A percentile compares a stretch with the other conserved stretches of the same genome.
These are phyloP conservation scores for Ganoderma lucidum DNA, from an alignment of 1,284 basidiomycete genomes.

Conservation along the genomic window DNA sequence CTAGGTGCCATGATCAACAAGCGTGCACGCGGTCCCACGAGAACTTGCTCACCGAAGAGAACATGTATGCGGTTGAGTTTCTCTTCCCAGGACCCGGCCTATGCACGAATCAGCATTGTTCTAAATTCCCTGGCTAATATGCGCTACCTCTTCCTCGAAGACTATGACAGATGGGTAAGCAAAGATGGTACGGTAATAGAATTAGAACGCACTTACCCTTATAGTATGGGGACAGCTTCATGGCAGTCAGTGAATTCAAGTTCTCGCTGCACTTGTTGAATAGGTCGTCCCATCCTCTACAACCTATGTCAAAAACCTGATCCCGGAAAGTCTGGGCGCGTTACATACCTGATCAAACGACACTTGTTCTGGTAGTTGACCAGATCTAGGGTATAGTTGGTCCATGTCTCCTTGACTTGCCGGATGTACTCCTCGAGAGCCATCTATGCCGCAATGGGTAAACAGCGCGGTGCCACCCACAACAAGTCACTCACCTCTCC, in stretches of 20 bases:
- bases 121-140: neutral
- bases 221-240: constrained; percentile 98
- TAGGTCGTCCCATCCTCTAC: constrained; percentile 96
- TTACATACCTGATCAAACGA: constrained; percentile 83
- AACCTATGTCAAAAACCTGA: neutral
- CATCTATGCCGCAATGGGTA: constrained; percentile 63
- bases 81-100: constrained; percentile 93
- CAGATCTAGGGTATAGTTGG: constrained; percentile 93
- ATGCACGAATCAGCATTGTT: constrained; percentile 27
- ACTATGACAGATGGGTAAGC: constrained; percentile 53
- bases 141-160: constrained; percentile 86
- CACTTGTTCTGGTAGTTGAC: constrained; percentile 99
- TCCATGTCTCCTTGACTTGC: constrained; percentile 97
- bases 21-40: neutral
- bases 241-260: constrained; percentile 93
- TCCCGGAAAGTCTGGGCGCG: neutral
- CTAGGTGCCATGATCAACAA: constrained; percentile 48
- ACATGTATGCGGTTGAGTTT: constrained; percentile 96
- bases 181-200: constrained; percentile 7
- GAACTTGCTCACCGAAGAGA: constrained; percentile 77
- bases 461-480: neutral
- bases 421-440: constrained; percentile 94
- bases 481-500: constrained; percentile 74
- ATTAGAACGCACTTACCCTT: constrained; percentile 64
- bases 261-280: constrained; percentile 98